These are phyloP conservation scores for Thoreauomyces humboldtii DNA, from an alignment of 192 early-diverging fungal species.

Conservation along the genomic window DNA sequence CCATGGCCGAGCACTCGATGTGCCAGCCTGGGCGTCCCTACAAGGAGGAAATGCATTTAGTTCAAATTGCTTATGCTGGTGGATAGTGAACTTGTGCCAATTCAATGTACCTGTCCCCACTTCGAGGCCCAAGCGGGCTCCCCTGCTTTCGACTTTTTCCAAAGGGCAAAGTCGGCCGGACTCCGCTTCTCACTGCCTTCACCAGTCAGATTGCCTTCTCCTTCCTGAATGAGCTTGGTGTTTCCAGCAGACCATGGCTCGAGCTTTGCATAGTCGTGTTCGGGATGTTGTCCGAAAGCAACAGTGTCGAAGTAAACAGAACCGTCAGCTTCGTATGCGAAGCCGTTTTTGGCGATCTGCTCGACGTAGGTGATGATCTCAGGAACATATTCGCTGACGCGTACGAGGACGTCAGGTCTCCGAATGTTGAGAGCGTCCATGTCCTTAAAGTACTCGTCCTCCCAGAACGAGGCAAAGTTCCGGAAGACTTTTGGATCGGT, in stretches of 20 bases:
- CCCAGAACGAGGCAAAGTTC: constrained; percentile 90
- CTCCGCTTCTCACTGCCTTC: constrained; percentile 66
- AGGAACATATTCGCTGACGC: constrained; percentile 95
- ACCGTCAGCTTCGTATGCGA: constrained; percentile 85
- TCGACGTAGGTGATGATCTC: constrained; percentile 90
- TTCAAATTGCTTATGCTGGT: too few relatives aligned
- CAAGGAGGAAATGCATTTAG: background rate
- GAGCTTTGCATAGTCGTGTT: constrained; percentile 93
- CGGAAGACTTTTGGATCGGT: constrained; percentile 91
- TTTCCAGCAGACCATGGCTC: constrained; percentile 87
- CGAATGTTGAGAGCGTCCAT: constrained; percentile 87
- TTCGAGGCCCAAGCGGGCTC: constrained; percentile 93
- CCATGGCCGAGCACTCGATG: constrained; percentile 99
- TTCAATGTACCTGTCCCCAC: constrained; percentile 71
- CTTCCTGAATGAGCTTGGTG: constrained; percentile 76
- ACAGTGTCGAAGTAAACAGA: constrained; percentile 95
- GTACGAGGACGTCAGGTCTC: constrained; percentile 82
- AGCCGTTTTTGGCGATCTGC: constrained; percentile 92
- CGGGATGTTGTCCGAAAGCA: constrained; percentile 73
- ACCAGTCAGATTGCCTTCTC: constrained; percentile 81
- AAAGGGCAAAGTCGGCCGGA: constrained; percentile 89
- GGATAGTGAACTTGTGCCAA: too few relatives aligned
- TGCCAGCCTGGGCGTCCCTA: constrained; percentile 97
- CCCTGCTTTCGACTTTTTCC: constrained; percentile 91
- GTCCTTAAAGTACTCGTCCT: constrained; percentile 87